These are phyloP conservation scores for Kalaharituber pfeilii DNA, from an alignment of 2,329 filamentous ascomycete genomes.

Conservation along the genomic window DNA sequence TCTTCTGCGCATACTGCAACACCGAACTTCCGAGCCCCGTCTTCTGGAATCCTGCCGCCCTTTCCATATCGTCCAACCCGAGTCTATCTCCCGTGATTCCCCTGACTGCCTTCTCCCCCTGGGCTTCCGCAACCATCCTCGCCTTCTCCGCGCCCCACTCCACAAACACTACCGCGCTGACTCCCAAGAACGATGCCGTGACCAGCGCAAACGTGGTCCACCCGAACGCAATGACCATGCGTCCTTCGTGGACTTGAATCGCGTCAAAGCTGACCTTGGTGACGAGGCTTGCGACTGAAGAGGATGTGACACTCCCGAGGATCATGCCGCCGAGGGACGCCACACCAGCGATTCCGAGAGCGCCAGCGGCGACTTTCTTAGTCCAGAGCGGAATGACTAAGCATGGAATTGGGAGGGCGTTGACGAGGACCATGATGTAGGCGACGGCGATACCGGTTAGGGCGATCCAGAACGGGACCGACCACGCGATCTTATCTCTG, in stretches of 20 bases:
- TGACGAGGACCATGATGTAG: conserved; percentile 16
- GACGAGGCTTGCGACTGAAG: conserved; percentile 18
- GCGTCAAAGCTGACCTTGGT: conserved; percentile 16
- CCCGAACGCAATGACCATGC: conserved; percentile 17
- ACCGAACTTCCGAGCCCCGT: neutral
- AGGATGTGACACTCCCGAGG: conserved; percentile 19
- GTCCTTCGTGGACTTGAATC: conserved; percentile 18
- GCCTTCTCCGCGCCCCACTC: conserved; percentile 19
- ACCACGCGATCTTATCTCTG: conserved; percentile 19
- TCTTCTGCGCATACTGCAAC: neutral
- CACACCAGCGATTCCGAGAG: conserved; percentile 8
- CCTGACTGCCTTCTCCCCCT: conserved; percentile 6
- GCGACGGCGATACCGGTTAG: conserved; percentile 14
- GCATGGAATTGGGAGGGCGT: conserved; percentile 18
- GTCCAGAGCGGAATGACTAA: conserved; percentile 15
- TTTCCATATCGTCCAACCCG: neutral
- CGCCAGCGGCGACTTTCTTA: conserved; percentile 14
- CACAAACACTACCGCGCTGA: conserved; percentile 17
- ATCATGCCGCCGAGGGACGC: conserved; percentile 19
- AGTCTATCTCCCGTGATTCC: neutral
- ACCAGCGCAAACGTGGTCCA: conserved; percentile 21
- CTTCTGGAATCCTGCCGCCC: neutral
- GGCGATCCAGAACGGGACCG: conserved; percentile 19
- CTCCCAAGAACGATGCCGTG: conserved; percentile 13
- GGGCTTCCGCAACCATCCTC: conserved; percentile 14